Evolutionary conservation across 176 grass and related monocot species (phyloP), one percentile per base, ranked within the genome.

Genomic region (Microstegium vimineum): DNA sequence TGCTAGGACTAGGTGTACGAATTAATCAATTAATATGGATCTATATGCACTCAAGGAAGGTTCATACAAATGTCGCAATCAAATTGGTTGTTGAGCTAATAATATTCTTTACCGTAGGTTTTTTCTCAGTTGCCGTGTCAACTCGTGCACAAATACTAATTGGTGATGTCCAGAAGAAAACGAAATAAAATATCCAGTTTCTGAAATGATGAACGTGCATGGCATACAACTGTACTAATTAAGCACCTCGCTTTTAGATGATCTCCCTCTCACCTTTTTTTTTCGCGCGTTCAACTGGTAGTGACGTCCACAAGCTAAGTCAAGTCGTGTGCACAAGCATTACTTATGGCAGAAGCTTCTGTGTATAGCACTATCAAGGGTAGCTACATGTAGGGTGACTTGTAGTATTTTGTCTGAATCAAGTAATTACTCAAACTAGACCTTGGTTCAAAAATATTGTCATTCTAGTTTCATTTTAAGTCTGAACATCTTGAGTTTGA

Each of bases 221-320:
- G 82, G 20, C 49, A 40, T 75, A 69, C 62, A 84, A 70, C 62
- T 74, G n/a, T n/a, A n/a, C n/a, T n/a, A n/a, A 73, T 38, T 57
- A 25, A 57, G 46, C 69, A 80, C 69, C 49, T 69, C 26, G 42
- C 41, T 28, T 11, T n/a, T n/a, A n/a, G 45, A 64, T 27, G 27
- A 13, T 72, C 42, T 52, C 37, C 15, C 64, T n/a, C 25, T 2
- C 25, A 27, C 42, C 78, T 82, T 86, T 70, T 69, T n/a, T 52
- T 45, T 84, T 54, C 16, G 62, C 33, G 17, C 27, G 82, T 59
- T 77, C 20, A 36, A 31, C 9, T 3, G 62, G 69, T 80, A 64
- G 76, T 30, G 64, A 70, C 63, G 77, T 81, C 62, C 57, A 54
- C 63, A 68, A 49, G n/a, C n/a, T n/a, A n/a, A n/a, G 16, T 17